Evolutionary conservation across 192 early-diverging fungal species (phyloP).

Genomic region (Backusella australiensis): DNA sequence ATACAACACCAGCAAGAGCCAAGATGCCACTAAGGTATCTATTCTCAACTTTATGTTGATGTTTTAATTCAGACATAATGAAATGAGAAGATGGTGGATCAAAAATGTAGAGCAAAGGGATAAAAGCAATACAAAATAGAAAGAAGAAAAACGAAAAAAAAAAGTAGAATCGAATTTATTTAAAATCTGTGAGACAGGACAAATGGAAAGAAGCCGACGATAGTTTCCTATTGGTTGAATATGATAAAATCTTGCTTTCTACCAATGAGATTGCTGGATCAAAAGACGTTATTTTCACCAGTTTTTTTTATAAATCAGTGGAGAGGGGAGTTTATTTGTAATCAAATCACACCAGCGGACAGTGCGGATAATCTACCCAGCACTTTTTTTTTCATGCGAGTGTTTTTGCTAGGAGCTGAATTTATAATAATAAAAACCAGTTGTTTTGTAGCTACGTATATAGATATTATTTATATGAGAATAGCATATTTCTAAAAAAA

Average conservation of each 20-base stretch:
- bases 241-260: background rate
- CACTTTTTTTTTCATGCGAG: background rate
- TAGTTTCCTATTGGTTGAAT: background rate
- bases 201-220: background rate
- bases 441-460: background rate
- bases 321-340: background rate
- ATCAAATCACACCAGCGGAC: background rate
- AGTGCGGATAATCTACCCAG: background rate
- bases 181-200: background rate
- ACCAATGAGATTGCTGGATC: background rate
- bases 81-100: background rate
- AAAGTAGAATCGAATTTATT: background rate
- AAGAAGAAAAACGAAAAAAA: background rate
- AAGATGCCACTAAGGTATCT: constrained; percentile 48
- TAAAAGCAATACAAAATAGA: background rate
- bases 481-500: background rate
- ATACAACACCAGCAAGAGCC: constrained; percentile 65
- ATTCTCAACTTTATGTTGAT: constrained; percentile 6
- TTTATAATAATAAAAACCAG: background rate
- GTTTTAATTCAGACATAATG: background rate
- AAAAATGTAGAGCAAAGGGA: background rate
- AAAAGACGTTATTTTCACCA: background rate
- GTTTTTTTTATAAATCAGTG: background rate
- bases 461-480: background rate
- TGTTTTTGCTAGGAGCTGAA: background rate